phyloP scores from a whole-genome alignment of 176 grass and related monocot species.

The Canna indica region DNA sequence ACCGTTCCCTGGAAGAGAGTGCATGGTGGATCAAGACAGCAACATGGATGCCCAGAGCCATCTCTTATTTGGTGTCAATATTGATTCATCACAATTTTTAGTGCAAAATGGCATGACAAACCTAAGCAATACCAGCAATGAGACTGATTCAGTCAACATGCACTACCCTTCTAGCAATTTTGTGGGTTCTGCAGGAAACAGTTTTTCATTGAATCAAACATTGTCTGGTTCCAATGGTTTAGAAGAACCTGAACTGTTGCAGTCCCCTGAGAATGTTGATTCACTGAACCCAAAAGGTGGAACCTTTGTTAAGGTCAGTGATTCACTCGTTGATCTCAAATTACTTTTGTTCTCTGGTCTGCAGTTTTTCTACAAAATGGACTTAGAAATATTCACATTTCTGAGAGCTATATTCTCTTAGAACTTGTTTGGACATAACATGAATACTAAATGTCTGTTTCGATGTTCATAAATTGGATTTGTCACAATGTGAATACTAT shows the following conservation, averaged over 20 bases:
- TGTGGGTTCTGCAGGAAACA: constrained; percentile 58
- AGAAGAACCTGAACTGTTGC: constrained; percentile 53
- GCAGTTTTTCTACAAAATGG: not conserved
- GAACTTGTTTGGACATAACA: too few species aligned
- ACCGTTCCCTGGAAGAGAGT: constrained; percentile 64
- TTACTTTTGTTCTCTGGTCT: not conserved
- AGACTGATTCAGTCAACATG: constrained; percentile 48
- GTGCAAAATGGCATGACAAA: constrained; percentile 53
- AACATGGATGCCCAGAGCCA: constrained; percentile 62
- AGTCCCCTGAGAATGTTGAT: constrained; percentile 48
- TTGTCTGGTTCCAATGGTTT: constrained; percentile 55
- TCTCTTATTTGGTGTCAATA: constrained; percentile 61
- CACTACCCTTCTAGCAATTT: constrained; percentile 75
- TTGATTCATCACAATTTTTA: constrained; percentile 62
- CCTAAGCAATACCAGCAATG: constrained; percentile 32
- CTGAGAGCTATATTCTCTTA: not conserved
- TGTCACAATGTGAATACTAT: not conserved
- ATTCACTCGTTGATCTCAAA: not conserved
- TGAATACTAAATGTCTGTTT: too few species aligned
- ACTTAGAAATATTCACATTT: not conserved
- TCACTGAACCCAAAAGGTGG: constrained; percentile 41
- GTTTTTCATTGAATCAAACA: constrained; percentile 55
- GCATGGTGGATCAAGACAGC: constrained; percentile 57
- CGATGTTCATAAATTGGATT: not conserved
- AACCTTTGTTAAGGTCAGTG: constrained; percentile 83